These are phyloP conservation scores for Abelmoschus esculentus DNA, from an alignment of 345 rosid species.

Conservation along the genomic window DNA sequence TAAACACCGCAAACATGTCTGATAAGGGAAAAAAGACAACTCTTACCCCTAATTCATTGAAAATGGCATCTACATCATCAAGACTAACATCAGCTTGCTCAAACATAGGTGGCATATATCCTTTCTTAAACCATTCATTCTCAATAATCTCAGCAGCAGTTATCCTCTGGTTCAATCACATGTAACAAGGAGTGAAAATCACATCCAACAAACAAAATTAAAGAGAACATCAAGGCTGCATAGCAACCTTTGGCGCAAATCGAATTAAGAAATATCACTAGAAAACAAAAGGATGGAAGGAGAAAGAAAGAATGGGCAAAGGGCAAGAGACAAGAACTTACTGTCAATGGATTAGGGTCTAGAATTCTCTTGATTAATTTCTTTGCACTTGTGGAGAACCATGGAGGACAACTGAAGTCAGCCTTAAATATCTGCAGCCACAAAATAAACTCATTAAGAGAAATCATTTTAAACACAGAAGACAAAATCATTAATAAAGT, in stretches of 20 bases:
- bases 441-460: background rate
- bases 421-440: slow-evolving; percentile 83
- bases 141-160: slow-evolving; percentile 72
- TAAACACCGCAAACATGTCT: background rate
- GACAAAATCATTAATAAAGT: background rate
- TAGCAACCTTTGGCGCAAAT: background rate
- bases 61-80: slow-evolving; percentile 82
- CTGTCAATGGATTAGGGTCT: slow-evolving; percentile 86
- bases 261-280: background rate
- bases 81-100: slow-evolving; percentile 69
- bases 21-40: slow-evolving; percentile 9
- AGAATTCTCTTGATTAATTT: slow-evolving; percentile 82
- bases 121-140: slow-evolving; percentile 98
- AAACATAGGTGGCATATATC: slow-evolving; percentile 78
- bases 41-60: slow-evolving; percentile 69
- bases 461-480: background rate
- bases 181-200: slow-evolving; percentile 12
- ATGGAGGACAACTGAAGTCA: slow-evolving; percentile 83
- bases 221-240: background rate
- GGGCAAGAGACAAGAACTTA: slow-evolving; percentile 21
- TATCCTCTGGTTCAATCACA: slow-evolving; percentile 62
- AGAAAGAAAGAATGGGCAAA: background rate
- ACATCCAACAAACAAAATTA: slow-evolving; percentile 5
- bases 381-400: slow-evolving; percentile 97
- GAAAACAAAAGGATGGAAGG: background rate